Evolutionary conservation across 345 rosid genomes (phyloP), one percentile per base, ranked within the genome.

Genomic region (Salix viminalis): DNA sequence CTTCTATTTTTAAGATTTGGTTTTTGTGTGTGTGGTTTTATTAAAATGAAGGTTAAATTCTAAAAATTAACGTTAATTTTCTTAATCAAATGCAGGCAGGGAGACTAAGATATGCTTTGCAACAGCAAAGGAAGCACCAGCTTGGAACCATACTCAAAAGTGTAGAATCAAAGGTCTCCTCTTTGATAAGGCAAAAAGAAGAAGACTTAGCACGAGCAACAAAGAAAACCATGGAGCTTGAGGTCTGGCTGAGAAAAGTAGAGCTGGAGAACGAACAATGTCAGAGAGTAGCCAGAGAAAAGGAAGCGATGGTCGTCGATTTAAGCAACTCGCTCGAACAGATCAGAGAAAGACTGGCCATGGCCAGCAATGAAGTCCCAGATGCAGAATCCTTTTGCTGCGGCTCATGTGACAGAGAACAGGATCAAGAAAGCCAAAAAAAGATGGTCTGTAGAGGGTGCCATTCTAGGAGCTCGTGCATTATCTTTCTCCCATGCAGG

Each of bases 251-350:
- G 78, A 78, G 74, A 56, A 92, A 70, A 75, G 79, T 87, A 41
- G 90, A 91, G 79, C 76, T 69, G 76, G 97, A 91, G 85, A 86
- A 69, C 16, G 92, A 82, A 21, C 77, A 86, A 4, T 92, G 94
- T 97, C 90, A 88, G 76, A 87, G 84, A 72, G 32, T 82, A 58
- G 94, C 97, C 1, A 85, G 74, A 2, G 90, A 87, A 71, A 88
- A 88, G 13, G 95, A 88, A 73, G 91, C 87, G 6, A 77, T 86
- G 89, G 92, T 85, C 11, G 32, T 73, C 0, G 74, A 87, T 24
- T 84, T 94, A 0, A 87, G 79, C 82, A 84, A 81, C 65, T 60
- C 86, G 19, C 75, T 94, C 3, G 89, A 65, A 23, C 76, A 84
- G 26, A 41, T 74, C 9, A 80, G 82, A 70, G 79, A 19, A 66